Conservation (phyloP, 768 basidiomycete species). For the Amanita pallidorosea region DNA sequence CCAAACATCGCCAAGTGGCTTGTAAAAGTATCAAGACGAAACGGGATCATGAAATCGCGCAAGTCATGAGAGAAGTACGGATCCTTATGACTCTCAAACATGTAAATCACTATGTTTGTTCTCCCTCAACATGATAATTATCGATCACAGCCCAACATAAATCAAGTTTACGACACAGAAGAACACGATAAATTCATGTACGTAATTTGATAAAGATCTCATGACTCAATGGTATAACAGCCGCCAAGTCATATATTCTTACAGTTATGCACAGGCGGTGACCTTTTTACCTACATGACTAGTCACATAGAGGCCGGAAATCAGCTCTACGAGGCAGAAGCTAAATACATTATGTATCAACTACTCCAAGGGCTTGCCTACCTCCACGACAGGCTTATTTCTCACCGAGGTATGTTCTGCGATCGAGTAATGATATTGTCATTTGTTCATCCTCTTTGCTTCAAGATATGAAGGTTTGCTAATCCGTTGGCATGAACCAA, state of each 20-base stretch:
- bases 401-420: conserved; percentile 56
- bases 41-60: conserved; percentile 43
- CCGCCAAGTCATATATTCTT: conserved; percentile 64
- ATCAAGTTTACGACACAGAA: conserved; percentile 63
- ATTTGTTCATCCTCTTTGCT: not conserved
- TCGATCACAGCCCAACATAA: conserved; percentile 61
- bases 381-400: conserved; percentile 60
- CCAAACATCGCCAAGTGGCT: conserved; percentile 61
- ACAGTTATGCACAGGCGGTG: conserved; percentile 77
- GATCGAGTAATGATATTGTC: not conserved
- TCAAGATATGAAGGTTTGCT: conserved; percentile 53
- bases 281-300: conserved; percentile 79
- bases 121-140: not conserved
- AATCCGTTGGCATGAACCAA: not conserved
- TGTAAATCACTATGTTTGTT: conserved; percentile 26
- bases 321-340: conserved; percentile 66
- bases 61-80: conserved; percentile 70
- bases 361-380: conserved; percentile 61
- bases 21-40: conserved; percentile 72
- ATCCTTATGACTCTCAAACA: conserved; percentile 65
- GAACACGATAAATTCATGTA: conserved; percentile 53
- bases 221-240: not conserved
- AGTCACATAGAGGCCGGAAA: conserved; percentile 37
- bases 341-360: conserved; percentile 79
- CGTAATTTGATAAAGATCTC: conserved; percentile 1